Evolutionary conservation across 2,329 filamentous ascomycete species (phyloP), one percentile per base, ranked within the genome.

Genomic region (Xylaria sp.): DNA sequence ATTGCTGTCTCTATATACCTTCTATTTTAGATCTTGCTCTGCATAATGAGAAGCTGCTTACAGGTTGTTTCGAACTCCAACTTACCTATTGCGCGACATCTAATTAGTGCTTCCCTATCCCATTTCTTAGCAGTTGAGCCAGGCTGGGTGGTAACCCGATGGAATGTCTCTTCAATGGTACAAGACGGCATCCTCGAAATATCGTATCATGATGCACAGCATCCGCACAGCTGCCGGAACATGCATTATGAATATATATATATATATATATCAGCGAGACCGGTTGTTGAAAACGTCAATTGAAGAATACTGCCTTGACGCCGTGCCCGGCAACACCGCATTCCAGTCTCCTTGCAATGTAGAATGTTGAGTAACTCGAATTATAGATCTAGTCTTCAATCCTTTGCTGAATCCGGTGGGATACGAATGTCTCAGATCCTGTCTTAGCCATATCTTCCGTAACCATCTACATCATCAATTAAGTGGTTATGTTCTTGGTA

Each of bases 11-110:
- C 77, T 79, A 62, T 9, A 13, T 8, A 28, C 2, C 7, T 33
- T 9, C 48, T 48, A 7, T 46, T 54, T 65, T 28, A 65, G 33
- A 48, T 18, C 15, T 58, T 12, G 15, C 12, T 25, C 15, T 9
- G 41, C 4, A 61, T 52, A 31, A 2, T n/a, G 5, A 7, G 8
- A 9, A 28, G 28, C 2, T 33, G 41, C 5, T 1, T 23, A 33
- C 5, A 55, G 4, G 31, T 25, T 54, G 12, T 4, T 4, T 51
- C 20, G 13, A 61, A 36, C 9, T 12, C 39, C 28, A 20, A 66
- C 71, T 70, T 71, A 78, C 78, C 77, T 64, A 72, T 75, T 31
- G 77, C 77, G 31, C 78, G 74, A 54, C 76, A 79, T 69, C 69
- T 70, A 8, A 69, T 43, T n/a, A 79, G 64, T 51, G 79, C 78